Base-by-base conservation (phyloP, 2,329 filamentous ascomycete genomes). In the Allantophomopsis cytisporea region DNA sequence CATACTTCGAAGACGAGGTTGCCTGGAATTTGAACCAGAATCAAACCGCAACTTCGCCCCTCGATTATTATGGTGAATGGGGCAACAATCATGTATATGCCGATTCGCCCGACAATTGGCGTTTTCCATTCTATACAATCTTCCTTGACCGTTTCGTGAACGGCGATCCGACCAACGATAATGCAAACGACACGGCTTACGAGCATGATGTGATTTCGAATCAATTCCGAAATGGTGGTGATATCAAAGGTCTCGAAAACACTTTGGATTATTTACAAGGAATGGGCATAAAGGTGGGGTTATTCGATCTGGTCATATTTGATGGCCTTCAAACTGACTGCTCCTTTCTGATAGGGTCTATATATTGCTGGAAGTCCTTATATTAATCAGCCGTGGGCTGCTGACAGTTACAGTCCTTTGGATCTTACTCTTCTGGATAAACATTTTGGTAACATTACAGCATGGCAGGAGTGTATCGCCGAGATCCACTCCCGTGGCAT, bases 71-170 rank as follows among this genome's bases (percentile, higher is more conserved):
- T 51, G 68, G 73, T 43, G 57, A 65, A 59, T 69, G 71, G 68
- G 58, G 57, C n/a, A 58, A 36, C 40, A 40, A 37, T 44, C 69
- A 74, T 50, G 56, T 51, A 4, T 79, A 71, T 46, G 52, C 58
- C 14, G 57, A 61, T 0, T 79, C 74, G 15, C 76, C 76, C 1
- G 52, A 60, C 0, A 80, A 73, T 47, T 81, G 76, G 76, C 65
- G 76, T 18, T 68, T 80, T 44, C 76, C 76, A 0, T 72, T 79
- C 50, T 81, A 81, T 52, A 76, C 73, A 7, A 58, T 80, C 35
- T 77, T 78, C 50, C 56, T 78, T 10, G 76, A 80, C 52, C 62
- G 73, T 43, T 80, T 71, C 48, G 73, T 76, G 33, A 79, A 80
- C 48, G 76, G 76, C 15, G 69, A 80, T 47, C 75, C 76, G 7